These are phyloP conservation scores for Stagonosporopsis chrysanthemi DNA, from an alignment of 2,329 filamentous ascomycete species.

Conservation along the genomic window DNA sequence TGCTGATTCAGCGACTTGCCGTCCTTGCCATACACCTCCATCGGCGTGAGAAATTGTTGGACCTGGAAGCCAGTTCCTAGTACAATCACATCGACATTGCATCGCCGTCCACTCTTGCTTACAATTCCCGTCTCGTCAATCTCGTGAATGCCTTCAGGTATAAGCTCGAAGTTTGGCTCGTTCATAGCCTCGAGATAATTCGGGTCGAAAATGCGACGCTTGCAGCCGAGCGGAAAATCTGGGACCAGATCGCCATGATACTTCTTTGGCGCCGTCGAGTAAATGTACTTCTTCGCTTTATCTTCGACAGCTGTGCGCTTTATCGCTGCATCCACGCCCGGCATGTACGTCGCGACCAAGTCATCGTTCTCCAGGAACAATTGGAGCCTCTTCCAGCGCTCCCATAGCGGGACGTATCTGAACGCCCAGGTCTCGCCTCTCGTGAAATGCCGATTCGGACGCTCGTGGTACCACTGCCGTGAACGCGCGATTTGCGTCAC, in stretches of 20 bases:
- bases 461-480: background rate
- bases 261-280: background rate
- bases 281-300: background rate
- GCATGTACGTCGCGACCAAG: no score
- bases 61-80: background rate
- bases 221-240: background rate
- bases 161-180: background rate
- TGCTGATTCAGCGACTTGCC: background rate
- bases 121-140: background rate
- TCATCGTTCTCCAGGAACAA: no score
- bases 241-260: background rate
- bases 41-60: conserved; percentile 1
- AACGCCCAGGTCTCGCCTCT: background rate
- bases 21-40: background rate
- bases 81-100: background rate
- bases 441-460: background rate
- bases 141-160: background rate
- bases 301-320: background rate
- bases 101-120: background rate
- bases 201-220: conserved; percentile 3
- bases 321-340: no score
- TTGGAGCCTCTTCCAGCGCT: background rate
- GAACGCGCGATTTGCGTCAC: background rate
- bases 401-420: background rate
- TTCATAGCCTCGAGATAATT: background rate